Percentiles rank a stretch among this genome's conserved stretches.
Evolutionary conservation across 2,329 filamentous ascomycete species (phyloP).

Genomic region (Fonsecaea nubica): DNA sequence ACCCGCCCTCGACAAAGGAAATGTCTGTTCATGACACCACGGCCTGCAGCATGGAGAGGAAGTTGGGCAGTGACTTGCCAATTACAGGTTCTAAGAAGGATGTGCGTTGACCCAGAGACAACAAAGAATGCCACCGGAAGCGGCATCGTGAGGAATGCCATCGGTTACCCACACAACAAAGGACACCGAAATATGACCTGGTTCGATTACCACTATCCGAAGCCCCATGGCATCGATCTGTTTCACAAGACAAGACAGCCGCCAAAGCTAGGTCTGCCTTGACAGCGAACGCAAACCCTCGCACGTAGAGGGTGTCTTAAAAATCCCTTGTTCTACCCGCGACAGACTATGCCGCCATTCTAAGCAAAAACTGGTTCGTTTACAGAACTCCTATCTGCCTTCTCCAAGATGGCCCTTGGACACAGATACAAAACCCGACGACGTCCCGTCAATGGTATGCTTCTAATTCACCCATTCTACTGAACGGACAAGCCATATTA

Average conservation of each 20-base stretch:
- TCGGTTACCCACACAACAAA: neutral
- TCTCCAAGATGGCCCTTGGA: neutral
- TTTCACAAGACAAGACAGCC: neutral
- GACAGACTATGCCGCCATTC: neutral
- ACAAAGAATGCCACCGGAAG: neutral
- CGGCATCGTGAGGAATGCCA: neutral
- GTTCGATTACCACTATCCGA: neutral
- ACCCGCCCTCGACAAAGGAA: too few relatives aligned
- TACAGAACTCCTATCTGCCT: neutral
- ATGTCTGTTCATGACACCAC: neutral
- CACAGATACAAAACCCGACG: neutral
- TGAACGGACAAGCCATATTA: neutral
- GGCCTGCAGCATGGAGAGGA: neutral
- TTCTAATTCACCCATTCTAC: neutral
- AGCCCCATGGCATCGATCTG: neutral
- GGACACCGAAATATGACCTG: neutral
- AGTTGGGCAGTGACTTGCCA: neutral
- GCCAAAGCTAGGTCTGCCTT: neutral
- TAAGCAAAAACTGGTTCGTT: neutral
- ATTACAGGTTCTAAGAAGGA: neutral
- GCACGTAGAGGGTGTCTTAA: neutral
- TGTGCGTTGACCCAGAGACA: neutral
- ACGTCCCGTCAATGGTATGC: neutral
- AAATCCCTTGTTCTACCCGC: neutral
- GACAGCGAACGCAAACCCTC: neutral